Evolutionary conservation across 306 rosid genomes (phyloP).

Genomic region (Cajanus cajan): DNA sequence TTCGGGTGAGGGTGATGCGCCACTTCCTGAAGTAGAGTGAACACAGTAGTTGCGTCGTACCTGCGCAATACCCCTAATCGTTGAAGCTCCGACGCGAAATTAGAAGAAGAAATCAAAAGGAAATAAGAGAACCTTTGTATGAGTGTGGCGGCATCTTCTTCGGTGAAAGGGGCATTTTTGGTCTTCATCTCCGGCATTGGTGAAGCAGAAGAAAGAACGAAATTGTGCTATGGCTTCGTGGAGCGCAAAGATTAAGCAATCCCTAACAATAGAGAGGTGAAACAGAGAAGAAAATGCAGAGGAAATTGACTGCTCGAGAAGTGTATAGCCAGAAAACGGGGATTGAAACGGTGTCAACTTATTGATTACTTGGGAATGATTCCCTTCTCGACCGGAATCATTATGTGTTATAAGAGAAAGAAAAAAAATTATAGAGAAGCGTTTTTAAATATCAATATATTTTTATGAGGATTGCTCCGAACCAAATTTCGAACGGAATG

Average conservation of each 20-base stretch:
- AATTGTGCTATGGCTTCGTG: background rate
- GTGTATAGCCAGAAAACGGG: no score
- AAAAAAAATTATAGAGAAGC: no score
- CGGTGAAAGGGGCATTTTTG: conserved; percentile 46
- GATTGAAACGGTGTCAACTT: background rate
- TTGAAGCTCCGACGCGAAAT: background rate
- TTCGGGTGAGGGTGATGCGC: conserved; percentile 41
- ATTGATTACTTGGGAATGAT: background rate
- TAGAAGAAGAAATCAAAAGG: background rate
- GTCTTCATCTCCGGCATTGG: conserved; percentile 49
- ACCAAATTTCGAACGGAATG: no score
- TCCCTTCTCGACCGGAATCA: background rate
- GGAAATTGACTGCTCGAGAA: background rate
- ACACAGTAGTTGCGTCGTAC: conserved; percentile 53
- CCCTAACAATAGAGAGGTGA: background rate
- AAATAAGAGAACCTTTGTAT: conserved; percentile 45
- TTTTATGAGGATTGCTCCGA: no score
- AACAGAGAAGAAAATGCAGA: background rate
- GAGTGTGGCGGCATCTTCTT: conserved; percentile 53
- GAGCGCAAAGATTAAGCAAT: background rate
- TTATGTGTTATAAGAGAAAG: background rate
- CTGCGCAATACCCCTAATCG: conserved; percentile 36
- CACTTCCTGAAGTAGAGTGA: conserved; percentile 74
- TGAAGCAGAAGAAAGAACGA: background rate
- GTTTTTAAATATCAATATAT: no score